Evolutionary conservation across 225 moss, liverwort and hornwort species (phyloP).

Genomic region (Pleurozium schreberi): DNA sequence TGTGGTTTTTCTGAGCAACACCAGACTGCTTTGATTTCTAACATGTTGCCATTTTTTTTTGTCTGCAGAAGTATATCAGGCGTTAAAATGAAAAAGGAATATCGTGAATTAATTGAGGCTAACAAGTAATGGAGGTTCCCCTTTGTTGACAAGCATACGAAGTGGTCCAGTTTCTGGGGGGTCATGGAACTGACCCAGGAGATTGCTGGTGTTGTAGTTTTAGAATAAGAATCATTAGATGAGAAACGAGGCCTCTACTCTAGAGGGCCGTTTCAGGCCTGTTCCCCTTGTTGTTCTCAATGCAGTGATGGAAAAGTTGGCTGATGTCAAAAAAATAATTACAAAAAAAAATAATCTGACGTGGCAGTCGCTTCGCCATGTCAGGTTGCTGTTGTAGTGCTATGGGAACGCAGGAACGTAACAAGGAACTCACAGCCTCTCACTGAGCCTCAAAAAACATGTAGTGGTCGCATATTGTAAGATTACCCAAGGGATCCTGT

Average conservation of each 20-base stretch:
- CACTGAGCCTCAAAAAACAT: no score
- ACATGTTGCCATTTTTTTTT: neutral
- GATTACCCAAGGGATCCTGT: neutral
- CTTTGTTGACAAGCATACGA: neutral
- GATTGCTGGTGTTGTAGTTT: constrained; percentile 6
- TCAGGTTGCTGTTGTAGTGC: no score
- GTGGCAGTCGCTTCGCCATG: no score
- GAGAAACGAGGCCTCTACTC: no score
- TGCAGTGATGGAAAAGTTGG: no score
- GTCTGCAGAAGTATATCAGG: constrained; percentile 62
- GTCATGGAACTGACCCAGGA: neutral
- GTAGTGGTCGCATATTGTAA: no score
- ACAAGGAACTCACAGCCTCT: no score
- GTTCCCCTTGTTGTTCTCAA: no score
- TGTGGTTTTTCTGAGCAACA: neutral
- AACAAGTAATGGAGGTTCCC: constrained; percentile 25
- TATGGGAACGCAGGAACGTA: no score
- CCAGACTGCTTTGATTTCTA: neutral
- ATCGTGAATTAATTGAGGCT: constrained; percentile 72
- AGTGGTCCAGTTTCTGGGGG: neutral
- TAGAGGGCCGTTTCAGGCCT: no score
- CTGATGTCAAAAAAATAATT: no score
- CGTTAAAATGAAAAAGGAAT: constrained; percentile 96
- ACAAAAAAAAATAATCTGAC: no score
- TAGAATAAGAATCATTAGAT: neutral